Conservation (phyloP, 176 grass and related monocot genomes). For the Oryza glumipatula region DNA sequence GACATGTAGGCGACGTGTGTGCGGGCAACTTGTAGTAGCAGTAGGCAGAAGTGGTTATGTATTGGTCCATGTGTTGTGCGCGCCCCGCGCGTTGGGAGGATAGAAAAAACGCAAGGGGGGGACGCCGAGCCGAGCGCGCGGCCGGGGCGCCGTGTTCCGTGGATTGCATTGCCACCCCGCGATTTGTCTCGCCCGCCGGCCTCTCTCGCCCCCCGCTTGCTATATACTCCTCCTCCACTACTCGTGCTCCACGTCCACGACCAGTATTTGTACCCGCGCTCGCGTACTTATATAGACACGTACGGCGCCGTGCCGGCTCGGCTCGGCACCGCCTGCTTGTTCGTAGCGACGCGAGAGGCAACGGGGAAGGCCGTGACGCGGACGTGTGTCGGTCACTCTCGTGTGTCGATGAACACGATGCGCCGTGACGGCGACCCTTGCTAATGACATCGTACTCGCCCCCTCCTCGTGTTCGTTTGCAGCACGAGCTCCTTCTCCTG, state of each 20-base stretch:
- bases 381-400: conserved; percentile 32
- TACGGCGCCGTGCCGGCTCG: neutral
- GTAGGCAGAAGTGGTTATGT: neutral
- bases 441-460: too few relatives aligned
- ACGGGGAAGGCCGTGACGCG: neutral
- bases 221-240: neutral
- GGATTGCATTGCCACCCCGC: conserved; percentile 11
- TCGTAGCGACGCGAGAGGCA: neutral
- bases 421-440: neutral
- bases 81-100: neutral
- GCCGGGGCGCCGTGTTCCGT: conserved; percentile 33
- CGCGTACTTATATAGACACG: neutral
- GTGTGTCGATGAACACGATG: conserved; percentile 35
- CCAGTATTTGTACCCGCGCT: neutral
- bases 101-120: conserved; percentile 10
- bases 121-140: neutral
- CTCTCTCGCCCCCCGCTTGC: neutral
- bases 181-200: conserved; percentile 41
- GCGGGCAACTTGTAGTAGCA: neutral
- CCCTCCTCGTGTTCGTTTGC: neutral
- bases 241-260: neutral
- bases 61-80: neutral
- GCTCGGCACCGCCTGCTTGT: neutral
- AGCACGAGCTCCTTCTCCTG: neutral
- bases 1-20: conserved; percentile 1